Base-by-base conservation (phyloP, 352 stramenopile genomes). In the Phytophthora lateralis region DNA sequence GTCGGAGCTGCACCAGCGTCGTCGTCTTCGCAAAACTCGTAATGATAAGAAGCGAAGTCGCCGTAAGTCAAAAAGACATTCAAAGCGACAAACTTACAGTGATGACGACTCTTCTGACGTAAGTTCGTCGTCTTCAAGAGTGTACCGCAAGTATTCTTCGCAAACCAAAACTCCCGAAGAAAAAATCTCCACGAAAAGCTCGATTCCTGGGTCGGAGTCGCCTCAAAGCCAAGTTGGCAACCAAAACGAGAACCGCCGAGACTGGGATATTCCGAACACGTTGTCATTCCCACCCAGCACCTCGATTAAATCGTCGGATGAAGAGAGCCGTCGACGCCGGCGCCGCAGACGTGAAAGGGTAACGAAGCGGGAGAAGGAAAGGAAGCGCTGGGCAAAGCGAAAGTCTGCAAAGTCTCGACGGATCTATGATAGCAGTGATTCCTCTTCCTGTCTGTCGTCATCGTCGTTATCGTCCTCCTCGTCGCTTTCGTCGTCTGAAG, bases 371-470 rank as follows among this genome's bases (percentile, higher is more conserved):
- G 54, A 56, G 38, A 66, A 50, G 21, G 50, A 65, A 39, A 47
- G 15, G 26, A 69, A 52, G 17, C 44, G 37, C 29, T 52, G 43
- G 3, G 53, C 37, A 3, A 66, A 49, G 12, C 60, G 53, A 30
- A 73, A 58, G 21, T 12, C 39, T 20, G 24, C 18, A 14, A 68
- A 69, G 30, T 41, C 34, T 46, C 46, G 58, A 47, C 46, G 54
- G 3, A 38, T 60, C 37, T 69, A 66, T 30, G 64, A 69, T 4
- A 69, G 60, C 32, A 61, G 55, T 34, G 56, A 65, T 57, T 73
- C 53, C 2, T 66, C 59, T 42, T 69, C 55, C 0, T 63, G 35
- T 14, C 7, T 52, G 6, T 63, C 45, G 3, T 53, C 32, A 5
- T 55, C 44, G 1, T 62, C 56, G 17, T 38, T 26, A 7, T 56